These are phyloP conservation scores for Dactylis glomerata DNA, from an alignment of 176 grass and related monocot species.

Conservation along the genomic window DNA sequence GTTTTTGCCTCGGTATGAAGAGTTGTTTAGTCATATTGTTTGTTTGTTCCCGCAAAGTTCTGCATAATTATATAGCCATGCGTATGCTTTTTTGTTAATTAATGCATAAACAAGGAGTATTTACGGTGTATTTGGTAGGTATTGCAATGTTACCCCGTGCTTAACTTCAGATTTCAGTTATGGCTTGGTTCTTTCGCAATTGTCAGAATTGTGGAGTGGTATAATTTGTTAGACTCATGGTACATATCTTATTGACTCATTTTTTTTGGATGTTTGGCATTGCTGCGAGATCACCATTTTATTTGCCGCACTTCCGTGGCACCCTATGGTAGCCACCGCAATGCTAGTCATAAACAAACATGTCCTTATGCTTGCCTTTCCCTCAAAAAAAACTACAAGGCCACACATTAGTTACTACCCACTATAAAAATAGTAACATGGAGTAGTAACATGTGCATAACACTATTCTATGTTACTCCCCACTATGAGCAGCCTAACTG, in stretches of 20 bases:
- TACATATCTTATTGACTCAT: not conserved
- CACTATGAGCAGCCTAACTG: too few relatives aligned
- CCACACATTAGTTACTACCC: too few relatives aligned
- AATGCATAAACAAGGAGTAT: not conserved
- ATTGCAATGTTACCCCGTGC: not conserved
- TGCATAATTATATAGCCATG: not conserved
- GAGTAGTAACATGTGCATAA: too few relatives aligned
- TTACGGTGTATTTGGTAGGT: not conserved
- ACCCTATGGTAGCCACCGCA: not conserved
- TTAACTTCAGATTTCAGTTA: not conserved
- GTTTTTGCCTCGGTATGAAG: not conserved
- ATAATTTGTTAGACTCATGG: not conserved
- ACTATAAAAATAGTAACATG: too few relatives aligned
- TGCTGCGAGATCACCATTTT: not conserved
- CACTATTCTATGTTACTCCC: too few relatives aligned
- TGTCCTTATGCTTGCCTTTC: not conserved
- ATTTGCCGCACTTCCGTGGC: not conserved
- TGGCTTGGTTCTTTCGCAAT: too few relatives aligned
- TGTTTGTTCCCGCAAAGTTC: not conserved
- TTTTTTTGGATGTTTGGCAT: not conserved
- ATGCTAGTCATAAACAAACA: not conserved
- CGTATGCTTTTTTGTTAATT: not conserved
- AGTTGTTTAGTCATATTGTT: not conserved
- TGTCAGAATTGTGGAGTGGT: not conserved
- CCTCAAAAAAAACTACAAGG: not conserved